Percentiles rank a stretch among this genome's conserved stretches.
phyloP scores from a whole-genome alignment of 805 yeast species.

The Hanseniaspora vineae region DNA sequence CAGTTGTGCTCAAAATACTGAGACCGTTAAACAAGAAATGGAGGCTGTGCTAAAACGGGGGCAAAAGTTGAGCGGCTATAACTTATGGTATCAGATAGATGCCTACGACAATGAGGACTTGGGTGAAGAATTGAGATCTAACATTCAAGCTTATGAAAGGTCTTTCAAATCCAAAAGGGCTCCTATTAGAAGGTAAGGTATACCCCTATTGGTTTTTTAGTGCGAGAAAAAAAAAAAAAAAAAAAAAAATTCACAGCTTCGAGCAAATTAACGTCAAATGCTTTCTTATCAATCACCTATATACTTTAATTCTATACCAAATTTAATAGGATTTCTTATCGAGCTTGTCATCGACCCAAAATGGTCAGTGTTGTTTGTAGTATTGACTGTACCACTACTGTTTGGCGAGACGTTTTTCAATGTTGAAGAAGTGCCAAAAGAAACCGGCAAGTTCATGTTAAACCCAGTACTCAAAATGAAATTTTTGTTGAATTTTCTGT shows the following conservation, averaged over 20 bases:
- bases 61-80: conserved; percentile 42
- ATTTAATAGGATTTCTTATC: conserved; percentile 10
- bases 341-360: not conserved
- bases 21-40: conserved; percentile 48
- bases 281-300: conserved; percentile 5
- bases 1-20: conserved; percentile 45
- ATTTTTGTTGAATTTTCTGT: conserved; percentile 5
- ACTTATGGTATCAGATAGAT: conserved; percentile 77
- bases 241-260: not conserved
- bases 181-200: conserved; percentile 9
- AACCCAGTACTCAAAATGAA: conserved; percentile 6
- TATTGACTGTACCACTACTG: too few relatives aligned
- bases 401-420: not conserved
- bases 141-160: conserved; percentile 41
- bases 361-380: too few relatives aligned
- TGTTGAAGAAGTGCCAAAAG: not conserved
- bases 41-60: conserved; percentile 45
- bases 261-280: not conserved
- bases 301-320: conserved; percentile 22
- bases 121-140: conserved; percentile 51
- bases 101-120: conserved; percentile 55
- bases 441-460: conserved; percentile 1
- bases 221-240: too few relatives aligned
- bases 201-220: not conserved
- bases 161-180: conserved; percentile 26